Base-by-base conservation (phyloP, 1,139 yeast species). In the Maudiozyma humilis region DNA sequence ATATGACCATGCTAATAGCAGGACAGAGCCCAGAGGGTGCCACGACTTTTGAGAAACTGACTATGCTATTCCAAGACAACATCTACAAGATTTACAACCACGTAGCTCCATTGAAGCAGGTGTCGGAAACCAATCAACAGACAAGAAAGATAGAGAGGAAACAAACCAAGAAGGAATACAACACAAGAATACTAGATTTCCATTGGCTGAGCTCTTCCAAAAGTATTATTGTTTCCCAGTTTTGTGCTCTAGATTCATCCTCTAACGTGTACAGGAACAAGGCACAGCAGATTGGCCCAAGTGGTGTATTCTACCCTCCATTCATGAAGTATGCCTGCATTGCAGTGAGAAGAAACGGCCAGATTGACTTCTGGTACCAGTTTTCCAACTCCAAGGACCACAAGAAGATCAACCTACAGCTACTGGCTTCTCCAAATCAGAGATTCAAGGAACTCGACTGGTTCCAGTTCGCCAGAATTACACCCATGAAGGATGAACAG, bases 331-430 rank as follows among this genome's bases (percentile, higher is more conserved):
- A 60, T 48, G 64, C 65, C 5, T 62, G 64, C 44, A 45, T 56
- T 36, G 65, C 62, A 7, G 49, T 62, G 12, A 57, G 66, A 45
- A 56, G 53, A 39, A 62, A 61, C 44, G 65, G 65, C 18, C 63
- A 62, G 40, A 47, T 62, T 27, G 64, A 60, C 43, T 59, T 63
- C 39, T 63, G 66, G 66, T 63, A 62, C 41, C 66, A 63, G 45
- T 60, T 63, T 40, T 63, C 66, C 7, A 63, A 63, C 44, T 62
- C 66, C 1, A 61, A 61, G 40, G 65, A 61, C 41, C 64, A 60
- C 43, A 63, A 62, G 42, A 63, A 63, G 43, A 57, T 61, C 2
- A 57, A 63, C 1, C 41, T 60, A 27, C 64, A 61, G 33, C 39
- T 62, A 12, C 46, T 52, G 33, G 48, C 49, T 31, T 38, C 50